Conservation (phyloP, 1,139 yeast genomes). For the Yamadazyma spencermartinsiae region DNA sequence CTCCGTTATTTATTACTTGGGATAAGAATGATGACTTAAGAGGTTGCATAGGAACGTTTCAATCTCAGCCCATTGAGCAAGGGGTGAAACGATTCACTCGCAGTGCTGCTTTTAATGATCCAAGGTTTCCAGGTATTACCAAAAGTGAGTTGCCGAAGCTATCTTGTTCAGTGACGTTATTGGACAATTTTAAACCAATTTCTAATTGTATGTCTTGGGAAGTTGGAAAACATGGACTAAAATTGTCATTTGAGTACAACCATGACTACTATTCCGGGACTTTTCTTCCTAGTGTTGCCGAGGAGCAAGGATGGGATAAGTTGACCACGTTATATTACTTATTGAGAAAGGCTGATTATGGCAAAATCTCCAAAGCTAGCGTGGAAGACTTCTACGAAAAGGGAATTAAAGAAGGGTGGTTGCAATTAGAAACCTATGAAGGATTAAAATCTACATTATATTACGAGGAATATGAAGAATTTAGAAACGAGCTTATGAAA, state of each 20-base stretch:
- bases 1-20: constrained; percentile 85
- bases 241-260: constrained; percentile 46
- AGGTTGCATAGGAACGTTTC: constrained; percentile 93
- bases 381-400: constrained; percentile 27
- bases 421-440: constrained; percentile 37
- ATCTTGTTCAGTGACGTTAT: constrained; percentile 58
- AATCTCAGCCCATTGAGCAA: constrained; percentile 38
- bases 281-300: constrained; percentile 86
- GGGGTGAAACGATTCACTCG: constrained; percentile 68
- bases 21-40: constrained; percentile 58
- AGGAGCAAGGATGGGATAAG: constrained; percentile 85
- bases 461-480: constrained; percentile 25
- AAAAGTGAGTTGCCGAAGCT: constrained; percentile 50
- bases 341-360: constrained; percentile 65
- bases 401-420: constrained; percentile 38
- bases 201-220: constrained; percentile 67
- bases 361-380: constrained; percentile 17
- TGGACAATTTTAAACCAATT: constrained; percentile 59
- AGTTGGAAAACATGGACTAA: constrained; percentile 80
- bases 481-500: background rate
- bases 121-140: constrained; percentile 71
- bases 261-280: constrained; percentile 62
- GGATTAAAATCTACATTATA: constrained; percentile 34
- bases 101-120: constrained; percentile 71
- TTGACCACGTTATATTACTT: constrained; percentile 68